Percentiles rank a stretch among this genome's conserved stretches.
phyloP scores from a whole-genome alignment of 208 protist genomes.

The Acanthamoeba royreba region DNA sequence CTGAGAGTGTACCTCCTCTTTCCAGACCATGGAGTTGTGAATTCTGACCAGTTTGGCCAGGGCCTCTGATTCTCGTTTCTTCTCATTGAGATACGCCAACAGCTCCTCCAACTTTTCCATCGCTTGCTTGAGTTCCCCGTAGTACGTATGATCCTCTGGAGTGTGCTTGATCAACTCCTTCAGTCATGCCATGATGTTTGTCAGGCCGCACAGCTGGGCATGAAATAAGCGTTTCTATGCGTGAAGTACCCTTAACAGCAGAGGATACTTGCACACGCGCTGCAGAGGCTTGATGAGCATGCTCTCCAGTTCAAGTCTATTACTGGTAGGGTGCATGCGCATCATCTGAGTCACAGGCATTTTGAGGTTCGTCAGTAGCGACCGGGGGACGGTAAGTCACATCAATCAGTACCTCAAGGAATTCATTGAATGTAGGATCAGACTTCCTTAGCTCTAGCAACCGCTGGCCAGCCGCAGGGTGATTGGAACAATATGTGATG shows the following conservation, averaged over 20 bases:
- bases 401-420: background rate
- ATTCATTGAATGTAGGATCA: background rate
- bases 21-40: background rate
- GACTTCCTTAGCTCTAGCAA: background rate
- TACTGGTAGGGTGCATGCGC: background rate
- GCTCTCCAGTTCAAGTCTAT: background rate
- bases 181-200: background rate
- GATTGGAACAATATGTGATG: background rate
- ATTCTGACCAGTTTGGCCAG: background rate
- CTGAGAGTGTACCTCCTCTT: no score
- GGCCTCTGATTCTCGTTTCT: background rate
- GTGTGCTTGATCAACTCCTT: constrained; percentile 44
- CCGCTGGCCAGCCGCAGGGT: background rate
- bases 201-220: background rate
- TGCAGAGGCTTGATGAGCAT: background rate
- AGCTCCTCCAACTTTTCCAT: background rate
- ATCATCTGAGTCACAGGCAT: no score
- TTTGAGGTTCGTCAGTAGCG: background rate
- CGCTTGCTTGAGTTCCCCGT: background rate
- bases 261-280: background rate
- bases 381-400: background rate
- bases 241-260: background rate
- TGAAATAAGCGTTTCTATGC: background rate
- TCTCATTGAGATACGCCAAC: background rate
- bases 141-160: background rate